These are phyloP conservation scores for Coemansia sp. DNA, from an alignment of 192 early-diverging fungal species.

Conservation along the genomic window DNA sequence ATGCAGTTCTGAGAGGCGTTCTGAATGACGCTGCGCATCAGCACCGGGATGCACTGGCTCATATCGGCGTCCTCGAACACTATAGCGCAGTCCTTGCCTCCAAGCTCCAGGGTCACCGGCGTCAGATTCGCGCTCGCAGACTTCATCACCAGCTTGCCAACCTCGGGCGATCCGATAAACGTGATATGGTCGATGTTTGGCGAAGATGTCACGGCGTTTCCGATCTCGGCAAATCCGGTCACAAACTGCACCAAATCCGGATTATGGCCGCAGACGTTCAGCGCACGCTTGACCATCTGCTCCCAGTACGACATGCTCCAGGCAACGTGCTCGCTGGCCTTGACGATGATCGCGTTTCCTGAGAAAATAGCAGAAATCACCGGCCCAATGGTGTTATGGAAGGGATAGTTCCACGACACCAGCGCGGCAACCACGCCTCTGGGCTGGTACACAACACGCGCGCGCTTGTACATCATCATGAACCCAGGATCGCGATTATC, in stretches of 20 bases:
- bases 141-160: conserved; percentile 73
- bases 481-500: conserved; percentile 65
- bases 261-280: conserved; percentile 70
- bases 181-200: conserved; percentile 71
- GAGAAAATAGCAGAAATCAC: conserved; percentile 78
- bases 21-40: conserved; percentile 83
- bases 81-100: conserved; percentile 87
- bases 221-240: conserved; percentile 77
- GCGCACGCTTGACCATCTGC: conserved; percentile 61
- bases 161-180: conserved; percentile 82
- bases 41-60: conserved; percentile 61
- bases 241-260: conserved; percentile 76
- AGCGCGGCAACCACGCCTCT: conserved; percentile 78
- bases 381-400: conserved; percentile 76
- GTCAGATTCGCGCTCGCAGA: conserved; percentile 70
- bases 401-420: conserved; percentile 89
- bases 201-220: conserved; percentile 63
- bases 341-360: conserved; percentile 83
- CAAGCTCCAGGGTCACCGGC: conserved; percentile 84
- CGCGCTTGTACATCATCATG: conserved; percentile 72
- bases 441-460: conserved; percentile 75
- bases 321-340: conserved; percentile 79
- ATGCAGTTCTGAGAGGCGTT: conserved; percentile 89
- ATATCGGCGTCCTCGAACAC: conserved; percentile 72
- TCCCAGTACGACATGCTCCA: conserved; percentile 74